Evolutionary conservation across 2,329 filamentous ascomycete species (phyloP), one percentile per base, ranked within the genome.

Genomic region (Aspergillus neoniger): DNA sequence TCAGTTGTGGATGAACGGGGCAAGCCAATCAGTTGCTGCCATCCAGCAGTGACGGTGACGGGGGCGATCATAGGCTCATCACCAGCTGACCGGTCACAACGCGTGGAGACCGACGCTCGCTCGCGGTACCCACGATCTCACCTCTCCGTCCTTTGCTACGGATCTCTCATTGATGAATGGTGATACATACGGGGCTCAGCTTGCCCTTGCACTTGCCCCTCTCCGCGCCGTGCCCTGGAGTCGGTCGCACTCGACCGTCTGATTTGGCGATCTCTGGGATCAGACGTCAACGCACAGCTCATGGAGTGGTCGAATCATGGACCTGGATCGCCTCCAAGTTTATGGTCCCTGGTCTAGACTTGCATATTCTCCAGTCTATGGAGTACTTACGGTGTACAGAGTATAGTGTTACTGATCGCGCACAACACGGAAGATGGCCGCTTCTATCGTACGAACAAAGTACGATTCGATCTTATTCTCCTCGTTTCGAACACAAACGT

Each of bases 41-140:
- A 36, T 36, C 32, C 32, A 36, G 32, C 32, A 36, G 32, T 36
- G 54, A 60, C 51, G 50, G 54, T 30, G 32, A 43, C 59, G 53
- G 48, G 58, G 59, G 51, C 36, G 58, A 59, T 60, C 58, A 65
- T 64, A 65, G 64, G 62, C 44, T 56, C 47, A 19, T 60, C 43
- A 32, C 49, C 30, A 48, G 9, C 28, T 52, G 49, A 57, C 57
- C 41, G 63, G 49, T 62, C 57, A 60, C 62, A 51, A 41, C 58
- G 50, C 41, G 62, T 61, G 59, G 49, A 41, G 32, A 36, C 32
- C 32, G 32, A 36, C 12, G 5, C 32, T 36, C 32, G 48, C 52
- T 57, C 38, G 39, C 44, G 12, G 10, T 44, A 30, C 43, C 54
- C 54, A 36, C 54, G 54, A 56, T 56, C 43, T 38, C 47, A 43